Percentiles rank a stretch among this genome's conserved stretches.
These are phyloP conservation scores for Coffea humblotiana DNA, from an alignment of 305 asterid species.

Conservation along the genomic window DNA sequence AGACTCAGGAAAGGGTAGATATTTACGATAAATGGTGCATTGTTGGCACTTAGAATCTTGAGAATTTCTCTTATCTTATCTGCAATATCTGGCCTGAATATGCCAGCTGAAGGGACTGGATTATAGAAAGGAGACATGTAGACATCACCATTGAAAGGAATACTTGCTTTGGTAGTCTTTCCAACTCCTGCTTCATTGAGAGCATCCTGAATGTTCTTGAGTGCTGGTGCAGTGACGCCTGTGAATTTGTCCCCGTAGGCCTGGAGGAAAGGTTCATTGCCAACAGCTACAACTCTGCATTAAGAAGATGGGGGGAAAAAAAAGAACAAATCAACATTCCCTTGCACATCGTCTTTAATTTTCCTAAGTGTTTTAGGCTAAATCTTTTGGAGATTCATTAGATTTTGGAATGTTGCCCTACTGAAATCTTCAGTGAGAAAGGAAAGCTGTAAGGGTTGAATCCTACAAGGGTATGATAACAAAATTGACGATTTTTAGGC, in stretches of 20 bases:
- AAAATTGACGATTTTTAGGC: too few relatives aligned
- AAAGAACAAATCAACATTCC: not conserved
- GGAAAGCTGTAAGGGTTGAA: too few relatives aligned
- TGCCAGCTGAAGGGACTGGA: conserved; percentile 25
- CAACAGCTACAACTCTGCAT: conserved; percentile 28
- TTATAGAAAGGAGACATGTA: conserved; percentile 18
- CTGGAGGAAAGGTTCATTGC: conserved; percentile 36
- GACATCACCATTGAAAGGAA: conserved; percentile 38
- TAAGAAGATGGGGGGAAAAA: not conserved
- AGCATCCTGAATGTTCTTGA: conserved; percentile 32
- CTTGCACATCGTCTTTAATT: too few relatives aligned
- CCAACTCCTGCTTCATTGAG: conserved; percentile 35
- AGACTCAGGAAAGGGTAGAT: conserved; percentile 34
- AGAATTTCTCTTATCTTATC: conserved; percentile 23
- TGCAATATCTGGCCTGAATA: conserved; percentile 20
- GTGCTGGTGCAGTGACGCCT: conserved; percentile 28
- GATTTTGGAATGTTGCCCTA: too few relatives aligned
- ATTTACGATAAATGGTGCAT: conserved; percentile 31
- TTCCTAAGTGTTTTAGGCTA: too few relatives aligned
- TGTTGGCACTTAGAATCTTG: conserved; percentile 17
- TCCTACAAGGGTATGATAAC: too few relatives aligned
- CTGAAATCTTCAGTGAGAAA: too few relatives aligned
- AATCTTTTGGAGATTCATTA: too few relatives aligned
- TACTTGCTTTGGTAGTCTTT: conserved; percentile 24
- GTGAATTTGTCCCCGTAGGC: conserved; percentile 21